Base-by-base conservation (phyloP, 768 basidiomycete species). In the Tulasnella calospora region DNA sequence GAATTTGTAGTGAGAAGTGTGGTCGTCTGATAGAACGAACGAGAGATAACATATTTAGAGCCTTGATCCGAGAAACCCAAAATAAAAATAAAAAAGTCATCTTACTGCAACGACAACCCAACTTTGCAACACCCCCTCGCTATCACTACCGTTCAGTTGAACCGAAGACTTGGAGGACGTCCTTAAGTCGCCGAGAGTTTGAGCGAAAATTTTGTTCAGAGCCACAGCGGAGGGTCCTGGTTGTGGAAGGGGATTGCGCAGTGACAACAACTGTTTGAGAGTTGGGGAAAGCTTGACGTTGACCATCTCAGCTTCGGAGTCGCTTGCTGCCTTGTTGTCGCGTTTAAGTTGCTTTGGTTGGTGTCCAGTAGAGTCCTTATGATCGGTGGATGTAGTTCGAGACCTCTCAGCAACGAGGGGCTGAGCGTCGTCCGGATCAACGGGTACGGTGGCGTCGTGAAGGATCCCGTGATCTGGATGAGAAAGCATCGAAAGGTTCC, bases 1-100 rank as follows among this genome's bases (percentile, higher is more conserved):
- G 91, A 89, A 85, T 96, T 96, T 73, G 88, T 88, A 78, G 94
- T 93, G 82, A 96, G 87, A 75, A 96, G 87, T 67, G 94, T 91
- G 82, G 93, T 95, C 76, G 94, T 94, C 91, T 94, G 83, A 4
- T 44, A 80, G 74, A n/a, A 81, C 79, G 2, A 35, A 67, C 27
- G 74, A 78, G 0, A 80, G 21, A 61, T 17, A 55, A n/a, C 9
- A 15, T 35, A 21, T 46, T 57, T 2, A 67, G n/a, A n/a, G 27
- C 81, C 70, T 57, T 44, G 15, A 71, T n/a, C 9, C n/a, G 15
- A 35, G 33, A 27, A 36, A 80, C 3, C 40, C 27, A 35, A 27
- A n/a, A n/a, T n/a, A n/a, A n/a, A n/a, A n/a, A n/a, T n/a, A n/a
- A 70, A 27, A 36, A 19, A 44, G 19, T 47, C 71, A 36, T 33